These are phyloP conservation scores for Mrakia gelida DNA, from an alignment of 768 basidiomycete species.

Conservation along the genomic window DNA sequence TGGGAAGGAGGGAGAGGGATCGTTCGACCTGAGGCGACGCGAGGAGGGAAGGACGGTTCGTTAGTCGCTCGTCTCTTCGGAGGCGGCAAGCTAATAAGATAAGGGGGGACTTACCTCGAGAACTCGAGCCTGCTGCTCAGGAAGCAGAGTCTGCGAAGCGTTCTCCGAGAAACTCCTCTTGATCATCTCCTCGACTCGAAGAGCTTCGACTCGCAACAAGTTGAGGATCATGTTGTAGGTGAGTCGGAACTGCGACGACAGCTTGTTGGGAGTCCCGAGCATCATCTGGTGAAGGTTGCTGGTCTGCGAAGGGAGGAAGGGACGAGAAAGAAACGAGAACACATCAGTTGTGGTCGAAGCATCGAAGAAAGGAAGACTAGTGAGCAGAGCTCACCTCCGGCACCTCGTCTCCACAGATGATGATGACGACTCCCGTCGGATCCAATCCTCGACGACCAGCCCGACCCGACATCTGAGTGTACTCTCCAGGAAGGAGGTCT, in stretches of 20 bases:
- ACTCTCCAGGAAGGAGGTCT: conserved; percentile 66
- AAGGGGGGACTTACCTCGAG: conserved; percentile 56
- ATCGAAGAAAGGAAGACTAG: neutral
- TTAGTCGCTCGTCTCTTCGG: neutral
- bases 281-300: conserved; percentile 71
- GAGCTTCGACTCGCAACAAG: conserved; percentile 87
- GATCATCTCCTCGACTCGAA: conserved; percentile 98
- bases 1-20: conserved; percentile 57
- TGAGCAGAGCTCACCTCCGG: conserved; percentile 62
- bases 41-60: neutral
- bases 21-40: conserved; percentile 61
- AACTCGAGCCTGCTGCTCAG: conserved; percentile 87
- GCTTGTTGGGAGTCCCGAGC: conserved; percentile 84
- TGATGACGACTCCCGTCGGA: conserved; percentile 89
- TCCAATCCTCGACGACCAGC: conserved; percentile 95
- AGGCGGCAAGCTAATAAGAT: too few relatives aligned
- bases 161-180: conserved; percentile 99
- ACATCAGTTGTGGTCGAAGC: neutral
- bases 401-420: conserved; percentile 69
- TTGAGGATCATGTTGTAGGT: conserved; percentile 99
- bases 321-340: neutral
- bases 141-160: conserved; percentile 81
- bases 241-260: conserved; percentile 91
- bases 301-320: neutral
- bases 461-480: conserved; percentile 98